These are phyloP conservation scores for Phytomonas sp. DNA, from an alignment of 208 protist genomes.

Conservation along the genomic window DNA sequence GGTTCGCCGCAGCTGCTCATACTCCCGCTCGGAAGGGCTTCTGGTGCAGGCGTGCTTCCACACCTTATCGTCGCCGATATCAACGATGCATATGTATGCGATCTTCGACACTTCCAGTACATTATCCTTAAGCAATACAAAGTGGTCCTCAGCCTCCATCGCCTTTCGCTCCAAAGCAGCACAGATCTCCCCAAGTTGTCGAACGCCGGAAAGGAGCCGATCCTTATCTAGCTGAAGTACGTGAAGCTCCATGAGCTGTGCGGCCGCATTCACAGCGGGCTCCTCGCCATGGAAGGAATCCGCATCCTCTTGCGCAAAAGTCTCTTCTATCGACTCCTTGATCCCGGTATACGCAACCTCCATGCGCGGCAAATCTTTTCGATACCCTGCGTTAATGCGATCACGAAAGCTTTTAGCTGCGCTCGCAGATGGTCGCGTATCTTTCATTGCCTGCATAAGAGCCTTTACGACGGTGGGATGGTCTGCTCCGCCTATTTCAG, in stretches of 20 bases:
- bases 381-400: no score
- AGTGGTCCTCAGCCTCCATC: conserved; percentile 72
- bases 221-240: conserved; percentile 38
- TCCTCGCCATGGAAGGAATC: neutral
- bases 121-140: conserved; percentile 38
- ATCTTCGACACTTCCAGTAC: conserved; percentile 48
- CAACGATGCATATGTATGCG: conserved; percentile 67
- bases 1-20: conserved; percentile 31
- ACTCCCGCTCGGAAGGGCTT: conserved; percentile 37
- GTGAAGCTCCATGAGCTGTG: conserved; percentile 49
- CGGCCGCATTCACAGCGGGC: conserved; percentile 12
- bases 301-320: conserved; percentile 10
- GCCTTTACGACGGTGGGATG: neutral
- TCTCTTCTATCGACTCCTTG: conserved; percentile 3
- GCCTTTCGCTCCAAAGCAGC: conserved; percentile 46
- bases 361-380: no score
- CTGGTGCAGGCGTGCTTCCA: conserved; percentile 34
- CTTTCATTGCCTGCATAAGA: conserved; percentile 16
- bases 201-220: conserved; percentile 37
- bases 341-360: no score
- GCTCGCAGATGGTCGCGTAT: neutral
- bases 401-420: no score
- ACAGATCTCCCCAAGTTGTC: conserved; percentile 23
- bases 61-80: conserved; percentile 50
- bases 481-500: conserved; percentile 5